phyloP scores from a whole-genome alignment of 495 filamentous ascomycete species.

The Polyplosphaeria fusca region DNA sequence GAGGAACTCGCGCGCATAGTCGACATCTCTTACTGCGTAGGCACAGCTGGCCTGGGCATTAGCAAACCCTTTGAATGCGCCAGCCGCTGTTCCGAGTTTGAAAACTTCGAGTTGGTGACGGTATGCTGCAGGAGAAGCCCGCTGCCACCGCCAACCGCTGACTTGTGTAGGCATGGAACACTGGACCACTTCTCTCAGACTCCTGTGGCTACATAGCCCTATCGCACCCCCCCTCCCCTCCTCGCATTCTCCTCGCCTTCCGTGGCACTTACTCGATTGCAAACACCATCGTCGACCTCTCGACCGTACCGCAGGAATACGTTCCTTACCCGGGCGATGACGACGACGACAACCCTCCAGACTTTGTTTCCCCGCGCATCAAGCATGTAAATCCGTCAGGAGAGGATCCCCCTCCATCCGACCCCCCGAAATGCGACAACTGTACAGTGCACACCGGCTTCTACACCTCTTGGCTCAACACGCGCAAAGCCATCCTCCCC shows the following conservation, averaged over 20 bases:
- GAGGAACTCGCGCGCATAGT: conserved; percentile 84
- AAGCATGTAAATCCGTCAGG: neutral
- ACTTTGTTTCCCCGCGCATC: conserved; percentile 2
- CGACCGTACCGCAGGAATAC: conserved; percentile 83
- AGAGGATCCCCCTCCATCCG: conserved; percentile 18
- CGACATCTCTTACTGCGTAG: conserved; percentile 93
- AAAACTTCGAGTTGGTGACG: conserved; percentile 69
- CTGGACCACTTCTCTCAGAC: conserved; percentile 79
- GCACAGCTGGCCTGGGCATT: conserved; percentile 68
- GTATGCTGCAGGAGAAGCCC: conserved; percentile 40
- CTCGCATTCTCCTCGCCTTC: conserved; percentile 83
- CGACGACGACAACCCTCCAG: conserved; percentile 40
- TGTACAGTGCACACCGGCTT: conserved; percentile 95
- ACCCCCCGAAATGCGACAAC: conserved; percentile 57
- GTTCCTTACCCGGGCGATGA: conserved; percentile 69
- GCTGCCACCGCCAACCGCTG: neutral
- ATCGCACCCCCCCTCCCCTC: conserved; percentile 59
- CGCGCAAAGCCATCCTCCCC: conserved; percentile 61
- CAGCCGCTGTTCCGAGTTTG: conserved; percentile 78
- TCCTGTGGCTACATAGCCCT: conserved; percentile 92
- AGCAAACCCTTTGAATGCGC: conserved; percentile 77
- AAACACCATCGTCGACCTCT: conserved; percentile 85
- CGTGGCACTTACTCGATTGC: conserved; percentile 90
- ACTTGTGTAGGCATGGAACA: conserved; percentile 71
- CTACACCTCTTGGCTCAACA: conserved; percentile 73